Conservation (phyloP, 2,329 filamentous ascomycete species). For the Meredithiella fracta region DNA sequence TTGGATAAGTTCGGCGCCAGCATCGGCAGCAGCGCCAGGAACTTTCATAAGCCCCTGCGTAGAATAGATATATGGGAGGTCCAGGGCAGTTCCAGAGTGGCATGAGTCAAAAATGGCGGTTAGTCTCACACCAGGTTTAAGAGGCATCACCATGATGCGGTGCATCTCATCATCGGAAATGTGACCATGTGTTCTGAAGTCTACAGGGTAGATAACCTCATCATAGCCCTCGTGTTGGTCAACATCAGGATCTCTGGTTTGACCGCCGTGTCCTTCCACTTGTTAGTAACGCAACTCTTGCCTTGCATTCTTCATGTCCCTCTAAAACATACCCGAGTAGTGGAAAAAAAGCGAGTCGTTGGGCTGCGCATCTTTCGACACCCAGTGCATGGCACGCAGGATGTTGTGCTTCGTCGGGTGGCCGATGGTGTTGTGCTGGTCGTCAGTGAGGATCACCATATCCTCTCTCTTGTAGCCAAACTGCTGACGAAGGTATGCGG, state of each 20-base stretch:
- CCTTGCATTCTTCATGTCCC: too few species aligned
- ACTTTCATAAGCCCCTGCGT: conserved; percentile 53
- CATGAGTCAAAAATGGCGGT: conserved; percentile 51
- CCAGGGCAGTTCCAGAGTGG: conserved; percentile 49
- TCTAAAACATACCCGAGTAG: conserved; percentile 55
- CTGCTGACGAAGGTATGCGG: conserved; percentile 68
- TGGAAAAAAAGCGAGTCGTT: conserved; percentile 97
- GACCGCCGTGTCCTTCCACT: conserved; percentile 55
- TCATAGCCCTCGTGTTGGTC: conserved; percentile 72
- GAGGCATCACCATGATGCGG: conserved; percentile 47
- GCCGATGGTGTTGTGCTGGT: conserved; percentile 94
- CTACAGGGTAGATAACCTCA: conserved; percentile 70
- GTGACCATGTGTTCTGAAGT: conserved; percentile 63
- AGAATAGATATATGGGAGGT: conserved; percentile 52
- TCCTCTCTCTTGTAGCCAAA: conserved; percentile 90
- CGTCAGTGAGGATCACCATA: conserved; percentile 92
- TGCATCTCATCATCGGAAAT: conserved; percentile 78
- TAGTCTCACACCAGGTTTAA: conserved; percentile 38
- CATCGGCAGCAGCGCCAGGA: conserved; percentile 51
- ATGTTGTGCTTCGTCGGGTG: conserved; percentile 95
- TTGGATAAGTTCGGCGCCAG: conserved; percentile 44
- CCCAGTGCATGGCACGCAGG: conserved; percentile 89
- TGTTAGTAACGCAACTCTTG: not conserved
- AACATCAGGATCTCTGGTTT: conserved; percentile 61
- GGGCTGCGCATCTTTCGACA: conserved; percentile 79